Base-by-base conservation (phyloP, 106 monocot genomes). In the Platanthera guangdongensis region DNA sequence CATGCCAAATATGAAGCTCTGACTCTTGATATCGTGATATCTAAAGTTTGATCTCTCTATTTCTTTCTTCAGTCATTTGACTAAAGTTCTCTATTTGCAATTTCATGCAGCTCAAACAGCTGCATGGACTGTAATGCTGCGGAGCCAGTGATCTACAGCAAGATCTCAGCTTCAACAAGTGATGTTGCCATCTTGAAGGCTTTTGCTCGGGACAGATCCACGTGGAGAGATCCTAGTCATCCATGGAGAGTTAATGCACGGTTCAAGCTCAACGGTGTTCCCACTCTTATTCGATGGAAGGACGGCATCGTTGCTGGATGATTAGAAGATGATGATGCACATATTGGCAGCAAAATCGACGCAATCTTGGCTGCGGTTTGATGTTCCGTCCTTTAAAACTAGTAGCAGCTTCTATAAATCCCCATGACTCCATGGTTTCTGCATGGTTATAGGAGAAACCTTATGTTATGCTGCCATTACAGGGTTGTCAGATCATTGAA, bases 201-300 rank as follows among this genome's bases (percentile, higher is more conserved):
- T 53, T 97, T 79, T 68, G 96, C 86, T 14, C 91, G 96, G 28
- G 96, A 94, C 75, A 78, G 84, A 30, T 80, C 91, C 0, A 97
- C 96, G 4, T 97, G 96, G 96, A 85, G 89, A 47, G 86, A 81
- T 53, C 93, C 87, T 46, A 70, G 32, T 73, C 91, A 97, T 67
- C 96, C 89, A 48, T 94, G 75, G 83, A 89, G 93, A 64, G 76
- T 74, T 14, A 90, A 97, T 62, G 86, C 85, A 4, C 72, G 80
- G 46, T 91, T 97, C 86, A 87, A 85, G 80, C 82, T 97, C 68
- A 82, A 54, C 10, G 91, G 96, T 13, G 96, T 97, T 55, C 96
- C 96, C 1, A 97, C 96, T 14, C 91, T 97, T 7, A 85, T 97
- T 14, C 76, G 87, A 57, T 94, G 89, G 96, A 87, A 94, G 55